Conservation (phyloP, 805 yeast genomes). For the Wickerhamiella azymoides region DNA sequence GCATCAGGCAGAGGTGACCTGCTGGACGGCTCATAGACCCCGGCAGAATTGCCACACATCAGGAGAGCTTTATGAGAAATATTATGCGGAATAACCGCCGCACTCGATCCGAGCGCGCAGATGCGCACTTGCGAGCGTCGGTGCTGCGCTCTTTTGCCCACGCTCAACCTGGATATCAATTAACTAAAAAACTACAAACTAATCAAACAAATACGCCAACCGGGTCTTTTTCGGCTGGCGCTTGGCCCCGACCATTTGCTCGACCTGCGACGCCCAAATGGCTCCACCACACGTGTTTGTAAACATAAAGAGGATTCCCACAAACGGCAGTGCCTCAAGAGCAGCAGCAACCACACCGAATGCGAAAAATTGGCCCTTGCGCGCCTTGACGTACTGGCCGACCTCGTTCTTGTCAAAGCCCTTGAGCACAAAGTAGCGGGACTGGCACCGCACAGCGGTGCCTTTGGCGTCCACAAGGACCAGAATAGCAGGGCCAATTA, state of each 20-base stretch:
- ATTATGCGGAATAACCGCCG: no score
- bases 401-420: slow-evolving; percentile 34
- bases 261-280: slow-evolving; percentile 26
- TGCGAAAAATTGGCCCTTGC: slow-evolving; percentile 24
- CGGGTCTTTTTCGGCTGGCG: slow-evolving; percentile 7
- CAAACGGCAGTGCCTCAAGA: slow-evolving; percentile 25
- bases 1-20: no score
- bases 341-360: slow-evolving; percentile 27
- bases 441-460: slow-evolving; percentile 39
- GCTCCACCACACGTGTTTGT: slow-evolving; percentile 28
- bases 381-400: slow-evolving; percentile 19
- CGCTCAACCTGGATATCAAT: background rate
- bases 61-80: no score
- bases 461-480: slow-evolving; percentile 40
- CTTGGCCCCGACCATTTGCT: slow-evolving; percentile 10
- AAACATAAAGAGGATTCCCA: slow-evolving; percentile 26
- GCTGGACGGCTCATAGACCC: no score
- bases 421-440: slow-evolving; percentile 44
- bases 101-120: no score
- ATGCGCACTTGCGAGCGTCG: no score
- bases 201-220: slow-evolving; percentile 5
- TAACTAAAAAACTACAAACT: no score
- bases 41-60: no score
- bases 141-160: no score
- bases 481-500: slow-evolving; percentile 44